Base-by-base conservation (phyloP, 257 asterid genomes). In the Capsicum pubescens region DNA sequence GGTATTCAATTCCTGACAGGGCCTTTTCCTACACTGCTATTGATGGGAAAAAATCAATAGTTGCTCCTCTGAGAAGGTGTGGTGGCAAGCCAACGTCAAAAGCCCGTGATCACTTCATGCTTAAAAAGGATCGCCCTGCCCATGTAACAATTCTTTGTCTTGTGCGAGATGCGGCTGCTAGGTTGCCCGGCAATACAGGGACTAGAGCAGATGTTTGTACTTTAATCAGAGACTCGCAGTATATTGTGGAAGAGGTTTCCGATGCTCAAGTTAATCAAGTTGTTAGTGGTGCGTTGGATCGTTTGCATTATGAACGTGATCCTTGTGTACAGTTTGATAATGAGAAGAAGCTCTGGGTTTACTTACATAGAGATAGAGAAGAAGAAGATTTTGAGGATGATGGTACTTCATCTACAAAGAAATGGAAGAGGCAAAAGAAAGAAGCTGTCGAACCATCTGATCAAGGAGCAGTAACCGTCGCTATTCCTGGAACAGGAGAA, bases 1-100 rank as follows among this genome's bases (percentile, higher is more conserved):
- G 99, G 88, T 97, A 97, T 90, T 90, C 94, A 72, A 97, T 97
- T 86, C 99, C 99, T 26, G 99, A 97, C 89, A 90, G 99, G 90
- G 97, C 99, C 13, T 97, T 95, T 86, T 80, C 93, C 13, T 97
- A 97, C 83, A 97, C 98, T 60, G 97, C 99, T 71, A 90, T 90
- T 82, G 99, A 97, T 86, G 99, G 99, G 87, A 97, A 92, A 84
- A 97, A 92, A 87, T 92, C 99, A 46, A 97, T 95, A 42, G 99
- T 97, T 78, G 99, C 99, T 52, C 99, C 99, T 36, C 87, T 97
- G 88, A 94, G 99, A 90, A 97, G 99, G 90, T 92, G 99, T 71
- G 99, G 99, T 56, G 99, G 99, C 83, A 97, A 97, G 93, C 99
- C 99, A 82, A 97, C 99, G 77, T 94, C 99, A n/a, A 97, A 97